A percentile compares a stretch with the other conserved stretches of the same genome.
These are phyloP conservation scores for Lentinula guzmanii DNA, from an alignment of 768 basidiomycete genomes.

Conservation along the genomic window DNA sequence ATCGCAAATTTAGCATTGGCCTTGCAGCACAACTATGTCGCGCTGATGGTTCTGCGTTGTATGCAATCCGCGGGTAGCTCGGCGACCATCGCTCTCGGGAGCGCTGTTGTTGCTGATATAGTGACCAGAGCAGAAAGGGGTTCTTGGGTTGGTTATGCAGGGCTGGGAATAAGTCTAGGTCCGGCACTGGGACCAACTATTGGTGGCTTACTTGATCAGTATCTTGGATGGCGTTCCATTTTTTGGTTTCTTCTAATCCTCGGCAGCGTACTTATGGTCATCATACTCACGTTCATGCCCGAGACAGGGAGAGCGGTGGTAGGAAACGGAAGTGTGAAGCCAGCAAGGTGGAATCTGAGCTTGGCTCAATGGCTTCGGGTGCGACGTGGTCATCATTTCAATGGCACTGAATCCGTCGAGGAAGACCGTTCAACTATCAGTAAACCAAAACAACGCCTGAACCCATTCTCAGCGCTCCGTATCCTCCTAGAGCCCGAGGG, in stretches of 20 bases:
- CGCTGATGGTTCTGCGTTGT: neutral
- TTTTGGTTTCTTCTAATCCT: neutral
- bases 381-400: neutral
- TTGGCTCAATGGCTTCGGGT: neutral
- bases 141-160: neutral
- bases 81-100: neutral
- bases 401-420: neutral
- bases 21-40: neutral
- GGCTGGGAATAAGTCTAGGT: neutral
- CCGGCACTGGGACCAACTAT: neutral
- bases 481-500: neutral
- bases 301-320: neutral
- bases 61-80: neutral
- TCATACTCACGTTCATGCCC: neutral
- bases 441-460: neutral
- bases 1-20: neutral
- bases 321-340: neutral
- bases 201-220: neutral
- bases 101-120: neutral
- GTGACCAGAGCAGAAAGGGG: neutral
- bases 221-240: neutral
- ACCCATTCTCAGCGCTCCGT: neutral
- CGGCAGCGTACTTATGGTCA: neutral
- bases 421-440: neutral
- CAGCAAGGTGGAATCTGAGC: neutral